A percentile compares a stretch with the other conserved stretches of the same genome.
phyloP scores from a whole-genome alignment of 2,329 filamentous ascomycete species.

The Botrytis fabae region DNA sequence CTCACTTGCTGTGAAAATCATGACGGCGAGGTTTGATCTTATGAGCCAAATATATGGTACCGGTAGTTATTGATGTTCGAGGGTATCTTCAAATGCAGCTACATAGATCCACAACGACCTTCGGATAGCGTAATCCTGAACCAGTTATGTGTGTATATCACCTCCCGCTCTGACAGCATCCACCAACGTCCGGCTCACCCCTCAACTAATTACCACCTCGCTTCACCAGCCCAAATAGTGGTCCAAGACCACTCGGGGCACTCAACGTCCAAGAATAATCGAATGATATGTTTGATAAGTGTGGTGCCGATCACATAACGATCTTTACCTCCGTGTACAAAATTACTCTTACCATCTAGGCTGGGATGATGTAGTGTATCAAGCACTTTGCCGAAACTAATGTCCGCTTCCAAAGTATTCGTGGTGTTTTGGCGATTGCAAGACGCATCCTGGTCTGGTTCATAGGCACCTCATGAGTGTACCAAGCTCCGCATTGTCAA shows the following conservation, averaged over 20 bases:
- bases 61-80: not conserved
- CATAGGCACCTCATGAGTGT: not conserved
- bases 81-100: conserved; percentile 12
- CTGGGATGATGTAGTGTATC: not conserved
- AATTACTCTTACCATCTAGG: not conserved
- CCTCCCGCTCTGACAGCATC: not conserved
- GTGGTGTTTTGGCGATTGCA: not conserved
- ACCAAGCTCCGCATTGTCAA: not conserved
- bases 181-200: not conserved
- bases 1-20: not conserved
- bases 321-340: not conserved
- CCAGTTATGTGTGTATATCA: not conserved
- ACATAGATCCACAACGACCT: not conserved
- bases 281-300: not conserved
- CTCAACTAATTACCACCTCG: not conserved
- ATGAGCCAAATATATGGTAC: not conserved
- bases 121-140: not conserved
- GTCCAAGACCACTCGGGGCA: not conserved
- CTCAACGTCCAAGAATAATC: not conserved
- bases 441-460: no score
- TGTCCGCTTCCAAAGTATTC: not conserved
- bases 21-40: not conserved
- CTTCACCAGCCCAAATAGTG: no score
- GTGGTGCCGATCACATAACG: not conserved
- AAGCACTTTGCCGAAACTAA: not conserved